Base-by-base conservation (phyloP, 192 early-diverging fungal species). In the Mortierella alpina region DNA sequence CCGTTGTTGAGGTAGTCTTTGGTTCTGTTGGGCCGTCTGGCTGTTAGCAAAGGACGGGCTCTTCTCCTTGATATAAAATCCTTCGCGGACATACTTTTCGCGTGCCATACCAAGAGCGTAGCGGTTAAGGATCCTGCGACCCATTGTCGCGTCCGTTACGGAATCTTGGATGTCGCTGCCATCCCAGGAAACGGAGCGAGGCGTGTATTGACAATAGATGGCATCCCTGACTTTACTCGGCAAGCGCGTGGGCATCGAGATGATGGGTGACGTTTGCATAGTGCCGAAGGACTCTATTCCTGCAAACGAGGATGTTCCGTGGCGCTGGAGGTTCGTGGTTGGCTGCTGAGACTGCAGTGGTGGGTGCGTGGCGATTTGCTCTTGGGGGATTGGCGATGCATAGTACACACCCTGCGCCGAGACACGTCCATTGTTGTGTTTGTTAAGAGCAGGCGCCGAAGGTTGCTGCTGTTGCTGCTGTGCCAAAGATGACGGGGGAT, bases 91-190 rank as follows among this genome's bases (percentile, higher is more conserved):
- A 54, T 68, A 63, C 41, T 63, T 72, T 39, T 80, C 77, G 7
- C 77, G 69, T 4, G 18, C 6, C 49, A 58, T 58, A 1, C 77
- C 77, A 14, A 80, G 47, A 4, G 70, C 51, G 50, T 80, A 80
- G 13, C 70, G 49, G 0, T 57, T 51, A 50, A 80, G 17, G 48
- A 80, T 72, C 41, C 77, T 52, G 13, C 77, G 69, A 2, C 70
- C 70, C 4, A 80, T 53, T 6, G 56, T 60, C 14, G n/a, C 11
- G 22, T 72, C 77, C 7, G 10, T 18, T 0, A 68, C 17, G 7
- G 70, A 68, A 0, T 80, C 77, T 52, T 67, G 58, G 44, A 80
- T 80, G 20, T 80, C 77, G 2, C 41, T 67, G 20, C 77, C 70
- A 1, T 80, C 70, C 58, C 69, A 80, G 6, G 51, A 23, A 7